Base-by-base conservation (phyloP, 163 green algal species). In the Coccomyxa subellipsoidea region DNA sequence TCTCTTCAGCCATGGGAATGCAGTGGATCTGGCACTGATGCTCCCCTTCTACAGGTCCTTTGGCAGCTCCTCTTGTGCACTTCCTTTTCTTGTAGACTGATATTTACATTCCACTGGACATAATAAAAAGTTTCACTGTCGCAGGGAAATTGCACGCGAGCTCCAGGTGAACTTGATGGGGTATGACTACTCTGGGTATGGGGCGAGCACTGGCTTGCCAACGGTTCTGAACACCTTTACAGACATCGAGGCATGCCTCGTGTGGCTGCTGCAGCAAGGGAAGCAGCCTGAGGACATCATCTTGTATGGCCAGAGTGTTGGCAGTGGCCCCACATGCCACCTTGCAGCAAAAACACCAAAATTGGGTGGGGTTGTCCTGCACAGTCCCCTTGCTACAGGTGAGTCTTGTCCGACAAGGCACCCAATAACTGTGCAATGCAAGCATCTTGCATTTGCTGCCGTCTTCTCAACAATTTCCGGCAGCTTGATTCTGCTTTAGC, bases 1-100 rank as follows among this genome's bases (percentile, higher is more conserved):
- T 9, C 86, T 97, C 59, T 95, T 95, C 89, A 92, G 84, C 66
- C 94, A 97, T 84, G 94, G 94, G 71, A 97, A 97, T 78, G 94
- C 94, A 18, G 93, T 96, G 32, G 94, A 97, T 85, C 78, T 97
- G 4, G 94, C 85, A 2, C 79, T 85, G 10, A 89, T 90, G 80
- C 85, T 90, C 10, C 85, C 85, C 10, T 85, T 90, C 39, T 90
- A 89, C 40, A 86, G 79, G 77, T 85, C 66, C 18, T 18, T 66
- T 18, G 18, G 18, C 18, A 66, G 47, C 47, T 66, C 18, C 47
- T 18, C 47, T 66, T 66, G 47, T 66, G 47, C 47, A 66, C 47
- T 29, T 29, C 47, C n/a, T n/a, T n/a, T n/a, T n/a, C n/a, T n/a
- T n/a, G n/a, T n/a, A n/a, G n/a, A n/a, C n/a, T n/a, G n/a, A n/a